Conservation (phyloP, 2,329 filamentous ascomycete species). For the Verticillium dahliae region DNA sequence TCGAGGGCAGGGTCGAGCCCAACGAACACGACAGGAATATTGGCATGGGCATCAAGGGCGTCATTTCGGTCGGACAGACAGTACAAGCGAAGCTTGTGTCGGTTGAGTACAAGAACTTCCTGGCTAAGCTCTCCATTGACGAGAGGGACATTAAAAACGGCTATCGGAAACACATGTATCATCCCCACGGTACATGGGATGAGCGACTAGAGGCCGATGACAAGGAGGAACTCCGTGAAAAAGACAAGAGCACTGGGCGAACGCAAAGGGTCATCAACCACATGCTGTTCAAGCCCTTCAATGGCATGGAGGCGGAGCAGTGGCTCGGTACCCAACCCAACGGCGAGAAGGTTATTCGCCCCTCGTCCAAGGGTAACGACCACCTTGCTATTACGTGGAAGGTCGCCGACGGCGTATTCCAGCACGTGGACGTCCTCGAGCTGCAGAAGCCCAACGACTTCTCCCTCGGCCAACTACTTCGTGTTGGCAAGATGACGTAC, state of each 20-base stretch:
- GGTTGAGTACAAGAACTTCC: conserved; percentile 80
- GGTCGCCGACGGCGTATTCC: conserved; percentile 90
- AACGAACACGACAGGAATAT: conserved; percentile 25
- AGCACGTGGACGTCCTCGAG: conserved; percentile 96
- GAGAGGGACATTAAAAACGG: conserved; percentile 74
- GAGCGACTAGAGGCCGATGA: conserved; percentile 73
- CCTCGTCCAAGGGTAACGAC: conserved; percentile 90
- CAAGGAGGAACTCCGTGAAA: conserved; percentile 75
- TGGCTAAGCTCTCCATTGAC: conserved; percentile 75
- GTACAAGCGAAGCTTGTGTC: conserved; percentile 82
- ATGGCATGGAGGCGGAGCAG: conserved; percentile 85
- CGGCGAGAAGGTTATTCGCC: conserved; percentile 90
- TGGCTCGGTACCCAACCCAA: conserved; percentile 79
- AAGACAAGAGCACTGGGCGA: conserved; percentile 77
- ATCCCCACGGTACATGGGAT: conserved; percentile 80
- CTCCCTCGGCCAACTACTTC: conserved; percentile 78
- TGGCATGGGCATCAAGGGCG: conserved; percentile 63
- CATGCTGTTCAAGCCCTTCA: conserved; percentile 90
- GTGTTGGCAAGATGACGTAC: conserved; percentile 87
- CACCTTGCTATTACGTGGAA: conserved; percentile 98
- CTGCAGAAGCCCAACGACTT: conserved; percentile 97
- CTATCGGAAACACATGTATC: conserved; percentile 62
- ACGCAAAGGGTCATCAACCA: conserved; percentile 96
- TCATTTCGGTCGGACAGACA: conserved; percentile 75
- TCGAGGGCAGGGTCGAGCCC: conserved; percentile 83